These are phyloP conservation scores for Penicillium janthinellum DNA, from an alignment of 2,329 filamentous ascomycete species.

Conservation along the genomic window DNA sequence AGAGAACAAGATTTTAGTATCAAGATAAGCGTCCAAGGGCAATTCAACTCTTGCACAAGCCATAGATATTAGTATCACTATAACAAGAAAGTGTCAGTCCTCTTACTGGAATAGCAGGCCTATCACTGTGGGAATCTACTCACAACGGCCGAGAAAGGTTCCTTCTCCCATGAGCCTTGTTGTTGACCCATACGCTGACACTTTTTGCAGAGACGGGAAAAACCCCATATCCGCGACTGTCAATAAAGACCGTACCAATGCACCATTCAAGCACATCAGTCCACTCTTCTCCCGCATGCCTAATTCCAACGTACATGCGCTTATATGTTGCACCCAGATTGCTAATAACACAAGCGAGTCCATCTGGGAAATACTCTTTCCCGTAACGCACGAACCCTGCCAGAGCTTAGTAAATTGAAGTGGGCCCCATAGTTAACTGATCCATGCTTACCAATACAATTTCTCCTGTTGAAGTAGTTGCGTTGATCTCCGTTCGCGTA, in stretches of 20 bases:
- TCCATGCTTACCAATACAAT: slow-evolving; percentile 56
- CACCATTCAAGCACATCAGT: slow-evolving; percentile 63
- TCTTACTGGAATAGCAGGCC: not conserved
- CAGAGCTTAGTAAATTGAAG: not conserved
- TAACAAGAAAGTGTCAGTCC: not conserved
- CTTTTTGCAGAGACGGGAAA: slow-evolving; percentile 60
- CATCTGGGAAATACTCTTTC: slow-evolving; percentile 51
- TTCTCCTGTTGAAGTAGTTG: slow-evolving; percentile 63
- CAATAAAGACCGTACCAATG: slow-evolving; percentile 59
- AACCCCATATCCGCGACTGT: slow-evolving; percentile 58
- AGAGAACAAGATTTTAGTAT: not conserved
- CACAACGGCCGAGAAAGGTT: slow-evolving; percentile 47
- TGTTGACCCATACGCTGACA: slow-evolving; percentile 64
- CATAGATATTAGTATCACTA: slow-evolving; percentile 19
- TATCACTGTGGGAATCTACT: slow-evolving; percentile 17
- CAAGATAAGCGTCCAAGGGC: not conserved
- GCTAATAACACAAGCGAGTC: slow-evolving; percentile 61
- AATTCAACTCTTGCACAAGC: not conserved
- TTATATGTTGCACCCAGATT: slow-evolving; percentile 54
- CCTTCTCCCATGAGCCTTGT: slow-evolving; percentile 55
- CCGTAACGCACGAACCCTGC: slow-evolving; percentile 55
- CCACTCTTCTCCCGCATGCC: slow-evolving; percentile 63
- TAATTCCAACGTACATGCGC: slow-evolving; percentile 63
- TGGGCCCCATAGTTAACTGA: too few relatives aligned
- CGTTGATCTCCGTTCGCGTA: slow-evolving; percentile 68